Percentiles rank a stretch among this genome's conserved stretches.
These are phyloP conservation scores for Yarrowia phangngaensis DNA, from an alignment of 805 yeast species.

Conservation along the genomic window DNA sequence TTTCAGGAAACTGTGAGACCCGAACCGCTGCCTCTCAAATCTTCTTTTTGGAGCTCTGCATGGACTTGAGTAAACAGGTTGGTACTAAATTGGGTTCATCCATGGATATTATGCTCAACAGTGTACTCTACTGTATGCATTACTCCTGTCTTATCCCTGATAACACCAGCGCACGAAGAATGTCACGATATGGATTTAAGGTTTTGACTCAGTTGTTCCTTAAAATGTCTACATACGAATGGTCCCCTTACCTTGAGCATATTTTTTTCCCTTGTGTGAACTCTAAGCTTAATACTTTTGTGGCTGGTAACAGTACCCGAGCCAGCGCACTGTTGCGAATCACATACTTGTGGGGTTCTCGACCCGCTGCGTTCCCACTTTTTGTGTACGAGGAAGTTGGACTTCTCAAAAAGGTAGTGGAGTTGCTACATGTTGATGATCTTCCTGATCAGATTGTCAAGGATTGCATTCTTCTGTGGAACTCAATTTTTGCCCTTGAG, in stretches of 20 bases:
- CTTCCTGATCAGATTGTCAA: slow-evolving; percentile 69
- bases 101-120: slow-evolving; percentile 51
- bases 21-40: slow-evolving; percentile 11
- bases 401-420: slow-evolving; percentile 54
- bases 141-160: slow-evolving; percentile 45
- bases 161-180: slow-evolving; percentile 46
- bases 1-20: slow-evolving; percentile 4
- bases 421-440: slow-evolving; percentile 49
- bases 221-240: slow-evolving; percentile 50
- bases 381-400: slow-evolving; percentile 54
- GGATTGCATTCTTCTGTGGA: slow-evolving; percentile 42
- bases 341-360: slow-evolving; percentile 56
- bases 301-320: slow-evolving; percentile 74
- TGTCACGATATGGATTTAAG: slow-evolving; percentile 66
- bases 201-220: slow-evolving; percentile 56
- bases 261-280: slow-evolving; percentile 54
- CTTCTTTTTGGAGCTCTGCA: slow-evolving; percentile 40
- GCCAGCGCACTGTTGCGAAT: slow-evolving; percentile 72
- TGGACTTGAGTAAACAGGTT: slow-evolving; percentile 54
- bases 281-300: slow-evolving; percentile 67
- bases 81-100: slow-evolving; percentile 54
- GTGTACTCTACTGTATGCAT: slow-evolving; percentile 54
- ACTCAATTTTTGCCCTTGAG: slow-evolving; percentile 49
- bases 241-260: slow-evolving; percentile 50
- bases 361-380: slow-evolving; percentile 48